Evolutionary conservation across 352 stramenopile species (phyloP), one percentile per base, ranked within the genome.

Genomic region (Phytophthora constricta): DNA sequence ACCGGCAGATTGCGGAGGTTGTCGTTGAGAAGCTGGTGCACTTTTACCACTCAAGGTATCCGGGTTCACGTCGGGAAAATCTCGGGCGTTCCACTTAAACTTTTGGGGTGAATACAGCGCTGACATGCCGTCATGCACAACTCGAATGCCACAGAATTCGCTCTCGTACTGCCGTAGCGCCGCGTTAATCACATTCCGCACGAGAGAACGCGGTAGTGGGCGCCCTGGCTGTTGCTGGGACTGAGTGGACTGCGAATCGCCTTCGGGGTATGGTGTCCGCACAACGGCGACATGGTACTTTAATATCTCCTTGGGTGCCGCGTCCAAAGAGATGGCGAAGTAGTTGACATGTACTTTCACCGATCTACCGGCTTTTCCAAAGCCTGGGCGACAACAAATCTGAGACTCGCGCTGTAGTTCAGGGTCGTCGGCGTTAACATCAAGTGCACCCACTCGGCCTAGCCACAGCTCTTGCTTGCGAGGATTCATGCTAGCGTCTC

Each of bases 221-320:
- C 77, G 70, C 13, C 76, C 69, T 0, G 61, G 64, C 14, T 55
- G 43, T n/a, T 50, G 43, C 20, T 28, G 45, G 9, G 8, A 22
- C 23, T 65, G 65, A 1, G 69, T 69, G 33, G 75, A 70, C 46
- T 80, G 78, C 14, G 27, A 27, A 14, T 50, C 59, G 8, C 62
- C 54, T 23, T 65, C 46, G 17, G 62, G 54, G 26, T 46, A 20
- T 1, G 42, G 57, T n/a, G 76, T 71, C n/a, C 73, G 77, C 31
- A 72, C 65, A 10, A 92, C 77, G 4, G 71, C 57, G 10, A 87
- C 77, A 51, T 90, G 81, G 58, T 92, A 92, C 62, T 92, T 88
- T 67, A 87, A 89, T 16, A 92, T 70, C 54, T 92, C 81, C 0
- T 43, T 22, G 3, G 72, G 62, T 10, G 33, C 70, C 9, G 50